phyloP scores from a whole-genome alignment of 2,329 filamentous ascomycete species.

The Sordariomycetes sp. region DNA sequence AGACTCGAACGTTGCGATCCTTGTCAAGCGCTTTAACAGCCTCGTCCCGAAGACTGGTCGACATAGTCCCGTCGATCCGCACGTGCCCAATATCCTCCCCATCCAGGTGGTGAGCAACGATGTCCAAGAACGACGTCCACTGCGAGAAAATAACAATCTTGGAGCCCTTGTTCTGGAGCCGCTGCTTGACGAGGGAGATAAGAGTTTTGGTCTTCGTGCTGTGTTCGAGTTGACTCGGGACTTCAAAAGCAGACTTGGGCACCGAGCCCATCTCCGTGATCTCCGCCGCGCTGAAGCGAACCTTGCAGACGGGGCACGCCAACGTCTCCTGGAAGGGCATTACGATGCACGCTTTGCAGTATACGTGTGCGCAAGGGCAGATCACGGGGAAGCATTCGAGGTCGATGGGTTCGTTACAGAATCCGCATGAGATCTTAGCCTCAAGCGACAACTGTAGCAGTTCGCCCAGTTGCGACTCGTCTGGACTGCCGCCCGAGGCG shows the following conservation, averaged over 20 bases:
- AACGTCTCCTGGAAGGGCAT: constrained; percentile 64
- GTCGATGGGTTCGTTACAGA: constrained; percentile 62
- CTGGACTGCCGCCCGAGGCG: constrained; percentile 46
- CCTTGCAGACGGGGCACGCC: constrained; percentile 78
- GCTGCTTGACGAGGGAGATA: constrained; percentile 62
- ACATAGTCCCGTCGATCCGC: constrained; percentile 76
- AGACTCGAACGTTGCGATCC: constrained; percentile 57
- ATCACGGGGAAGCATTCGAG: constrained; percentile 60
- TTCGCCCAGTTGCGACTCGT: constrained; percentile 60
- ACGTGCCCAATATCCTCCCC: constrained; percentile 51
- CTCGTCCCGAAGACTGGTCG: constrained; percentile 55
- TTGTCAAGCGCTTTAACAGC: constrained; percentile 58
- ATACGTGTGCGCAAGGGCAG: constrained; percentile 74
- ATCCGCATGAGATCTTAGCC: constrained; percentile 58
- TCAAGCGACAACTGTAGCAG: constrained; percentile 70
- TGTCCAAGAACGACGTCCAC: constrained; percentile 65
- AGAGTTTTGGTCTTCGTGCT: constrained; percentile 79
- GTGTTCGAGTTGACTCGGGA: constrained; percentile 48
- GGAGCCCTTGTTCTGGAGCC: constrained; percentile 48
- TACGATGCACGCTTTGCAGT: constrained; percentile 64
- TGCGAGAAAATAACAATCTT: constrained; percentile 69
- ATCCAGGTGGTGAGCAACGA: constrained; percentile 59
- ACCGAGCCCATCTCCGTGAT: background rate
- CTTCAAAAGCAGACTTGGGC: constrained; percentile 22
- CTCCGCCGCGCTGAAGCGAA: constrained; percentile 44